Conservation (phyloP, 2,329 filamentous ascomycete genomes). For the Stagonosporopsis cucurbitacearum region DNA sequence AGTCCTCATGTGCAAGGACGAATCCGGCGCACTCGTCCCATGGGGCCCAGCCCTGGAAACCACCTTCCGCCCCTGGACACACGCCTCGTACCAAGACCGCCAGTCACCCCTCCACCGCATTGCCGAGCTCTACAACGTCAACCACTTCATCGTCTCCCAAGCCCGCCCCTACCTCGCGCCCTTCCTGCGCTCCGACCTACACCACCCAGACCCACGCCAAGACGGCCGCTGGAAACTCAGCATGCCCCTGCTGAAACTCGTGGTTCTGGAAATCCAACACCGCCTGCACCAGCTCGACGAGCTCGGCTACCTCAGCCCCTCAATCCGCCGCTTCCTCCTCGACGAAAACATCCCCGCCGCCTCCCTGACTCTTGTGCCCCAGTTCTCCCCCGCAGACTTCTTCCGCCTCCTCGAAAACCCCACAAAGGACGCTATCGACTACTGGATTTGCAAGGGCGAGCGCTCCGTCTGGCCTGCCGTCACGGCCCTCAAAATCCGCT, state of each 20-base stretch:
- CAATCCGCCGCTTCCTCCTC: conserved; percentile 76
- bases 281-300: conserved; percentile 81
- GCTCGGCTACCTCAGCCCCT: conserved; percentile 72
- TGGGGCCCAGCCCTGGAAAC: conserved; percentile 70
- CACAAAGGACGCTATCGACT: conserved; percentile 74
- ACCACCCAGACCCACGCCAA: conserved; percentile 70
- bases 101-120: conserved; percentile 74
- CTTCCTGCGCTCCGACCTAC: conserved; percentile 81
- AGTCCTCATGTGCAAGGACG: conserved; percentile 79
- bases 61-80: conserved; percentile 71
- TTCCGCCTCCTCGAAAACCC: conserved; percentile 81
- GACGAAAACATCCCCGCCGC: conserved; percentile 82
- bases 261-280: conserved; percentile 79
- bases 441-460: conserved; percentile 87
- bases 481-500: conserved; percentile 79
- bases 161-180: conserved; percentile 88
- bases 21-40: conserved; percentile 72
- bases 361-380: conserved; percentile 81
- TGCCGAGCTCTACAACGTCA: conserved; percentile 86
- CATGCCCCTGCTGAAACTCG: conserved; percentile 65
- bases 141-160: conserved; percentile 94
- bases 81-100: conserved; percentile 68
- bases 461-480: conserved; percentile 90
- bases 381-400: conserved; percentile 76
- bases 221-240: conserved; percentile 64